These are phyloP conservation scores for Garcia nutans DNA, from an alignment of 345 rosid species.

Conservation along the genomic window DNA sequence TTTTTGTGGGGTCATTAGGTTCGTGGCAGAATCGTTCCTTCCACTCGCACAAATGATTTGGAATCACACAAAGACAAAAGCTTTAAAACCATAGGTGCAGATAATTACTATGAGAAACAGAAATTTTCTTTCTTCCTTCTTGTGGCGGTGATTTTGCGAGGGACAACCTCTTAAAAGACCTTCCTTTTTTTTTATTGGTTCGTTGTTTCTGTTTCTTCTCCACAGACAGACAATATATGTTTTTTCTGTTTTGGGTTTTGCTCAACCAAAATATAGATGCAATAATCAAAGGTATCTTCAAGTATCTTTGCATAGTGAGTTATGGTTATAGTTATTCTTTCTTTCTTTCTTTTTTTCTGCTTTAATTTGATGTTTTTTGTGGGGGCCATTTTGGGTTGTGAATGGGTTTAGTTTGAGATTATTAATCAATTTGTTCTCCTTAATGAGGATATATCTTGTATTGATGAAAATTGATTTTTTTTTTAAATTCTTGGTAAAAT, in stretches of 20 bases:
- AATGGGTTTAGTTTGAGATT: neutral
- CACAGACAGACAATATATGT: neutral
- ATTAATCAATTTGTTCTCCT: neutral
- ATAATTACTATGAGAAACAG: conserved; percentile 2
- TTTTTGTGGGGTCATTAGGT: conserved; percentile 3
- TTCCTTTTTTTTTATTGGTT: neutral
- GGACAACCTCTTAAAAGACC: neutral
- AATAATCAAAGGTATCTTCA: conserved; percentile 4
- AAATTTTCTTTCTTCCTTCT: neutral
- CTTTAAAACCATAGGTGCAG: neutral
- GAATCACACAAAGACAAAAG: neutral
- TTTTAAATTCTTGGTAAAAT: conserved; percentile 1
- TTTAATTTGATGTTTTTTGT: neutral
- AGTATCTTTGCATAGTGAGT: conserved; percentile 11
- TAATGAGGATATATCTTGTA: neutral
- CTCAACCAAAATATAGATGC: neutral
- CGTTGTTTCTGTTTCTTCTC: neutral
- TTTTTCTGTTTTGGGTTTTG: neutral
- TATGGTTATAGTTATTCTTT: neutral
- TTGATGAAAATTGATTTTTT: conserved; percentile 1
- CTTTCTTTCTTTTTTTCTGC: too few species aligned
- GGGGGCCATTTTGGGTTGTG: neutral
- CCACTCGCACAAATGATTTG: neutral
- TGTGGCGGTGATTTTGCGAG: neutral
- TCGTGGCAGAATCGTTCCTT: conserved; percentile 7